These are phyloP conservation scores for Platanthera zijinensis DNA, from an alignment of 106 monocot species.

Conservation along the genomic window DNA sequence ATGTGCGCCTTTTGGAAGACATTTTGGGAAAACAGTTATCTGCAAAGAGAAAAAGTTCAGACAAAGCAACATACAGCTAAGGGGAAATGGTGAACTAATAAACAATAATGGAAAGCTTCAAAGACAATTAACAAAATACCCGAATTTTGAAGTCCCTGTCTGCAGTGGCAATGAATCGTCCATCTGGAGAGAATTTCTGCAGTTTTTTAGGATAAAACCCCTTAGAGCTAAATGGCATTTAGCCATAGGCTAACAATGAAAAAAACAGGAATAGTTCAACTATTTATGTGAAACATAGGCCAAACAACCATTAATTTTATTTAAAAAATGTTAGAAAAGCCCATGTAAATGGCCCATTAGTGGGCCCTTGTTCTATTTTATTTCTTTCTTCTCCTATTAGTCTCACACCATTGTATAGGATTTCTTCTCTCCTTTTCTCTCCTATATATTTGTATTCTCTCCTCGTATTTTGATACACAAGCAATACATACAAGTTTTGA, in stretches of 20 bases:
- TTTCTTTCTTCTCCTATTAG: no score
- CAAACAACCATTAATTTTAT: background rate
- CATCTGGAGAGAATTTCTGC: slow-evolving; percentile 87
- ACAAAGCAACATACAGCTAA: background rate
- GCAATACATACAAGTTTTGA: no score
- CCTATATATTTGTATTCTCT: no score
- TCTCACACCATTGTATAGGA: no score
- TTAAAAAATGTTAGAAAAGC: no score
- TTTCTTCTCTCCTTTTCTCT: no score
- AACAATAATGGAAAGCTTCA: background rate
- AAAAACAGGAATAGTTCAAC: background rate
- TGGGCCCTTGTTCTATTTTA: no score
- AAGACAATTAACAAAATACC: slow-evolving; percentile 28
- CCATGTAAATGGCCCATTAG: no score
- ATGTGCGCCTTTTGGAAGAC: slow-evolving; percentile 61
- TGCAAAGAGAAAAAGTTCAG: slow-evolving; percentile 14
- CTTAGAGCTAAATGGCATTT: background rate
- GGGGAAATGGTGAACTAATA: background rate
- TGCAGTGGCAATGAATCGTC: slow-evolving; percentile 82
- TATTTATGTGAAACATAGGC: background rate
- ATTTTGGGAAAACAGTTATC: slow-evolving; percentile 64
- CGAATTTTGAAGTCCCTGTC: slow-evolving; percentile 96
- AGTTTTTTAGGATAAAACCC: slow-evolving; percentile 10
- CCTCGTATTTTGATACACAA: no score
- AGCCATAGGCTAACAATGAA: background rate